Conservation (phyloP, 2,329 filamentous ascomycete species). For the Chrysoporthe cubensis region DNA sequence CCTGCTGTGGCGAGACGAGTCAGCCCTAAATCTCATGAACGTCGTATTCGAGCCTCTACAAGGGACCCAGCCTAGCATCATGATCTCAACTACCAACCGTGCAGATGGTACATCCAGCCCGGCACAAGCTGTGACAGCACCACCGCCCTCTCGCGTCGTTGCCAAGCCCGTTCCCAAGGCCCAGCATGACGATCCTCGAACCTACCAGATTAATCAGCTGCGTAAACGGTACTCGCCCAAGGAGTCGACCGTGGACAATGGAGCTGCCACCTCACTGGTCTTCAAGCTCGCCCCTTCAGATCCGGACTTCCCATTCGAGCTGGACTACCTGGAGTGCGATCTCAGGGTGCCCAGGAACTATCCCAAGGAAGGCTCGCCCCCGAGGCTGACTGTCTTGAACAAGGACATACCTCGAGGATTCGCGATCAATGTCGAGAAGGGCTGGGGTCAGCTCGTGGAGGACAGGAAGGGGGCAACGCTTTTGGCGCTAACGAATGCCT, state of each 20-base stretch:
- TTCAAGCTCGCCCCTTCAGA: conserved; percentile 76
- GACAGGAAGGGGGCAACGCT: conserved; percentile 62
- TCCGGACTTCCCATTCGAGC: conserved; percentile 81
- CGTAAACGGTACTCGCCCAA: conserved; percentile 64
- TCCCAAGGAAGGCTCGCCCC: conserved; percentile 46
- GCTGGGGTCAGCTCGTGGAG: conserved; percentile 68
- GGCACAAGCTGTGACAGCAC: conserved; percentile 50
- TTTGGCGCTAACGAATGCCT: conserved; percentile 66
- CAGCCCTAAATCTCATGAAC: not conserved
- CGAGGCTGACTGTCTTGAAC: conserved; percentile 25
- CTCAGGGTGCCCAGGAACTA: conserved; percentile 68
- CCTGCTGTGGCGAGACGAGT: not conserved
- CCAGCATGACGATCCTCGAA: conserved; percentile 69
- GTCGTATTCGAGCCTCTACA: not conserved
- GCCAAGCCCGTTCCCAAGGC: conserved; percentile 67
- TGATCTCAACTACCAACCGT: conserved; percentile 22
- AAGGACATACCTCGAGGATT: conserved; percentile 64
- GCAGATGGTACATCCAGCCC: conserved; percentile 9
- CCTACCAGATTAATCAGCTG: conserved; percentile 76
- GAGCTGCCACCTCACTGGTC: conserved; percentile 56
- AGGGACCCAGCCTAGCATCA: not conserved
- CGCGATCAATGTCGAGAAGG: conserved; percentile 75
- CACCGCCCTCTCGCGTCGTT: conserved; percentile 55
- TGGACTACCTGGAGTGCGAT: conserved; percentile 69
- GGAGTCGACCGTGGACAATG: conserved; percentile 48